Percentiles rank a stretch among this genome's conserved stretches.
Conservation (phyloP, 2,329 filamentous ascomycete species). For the Aspergillus transmontanensis region DNA sequence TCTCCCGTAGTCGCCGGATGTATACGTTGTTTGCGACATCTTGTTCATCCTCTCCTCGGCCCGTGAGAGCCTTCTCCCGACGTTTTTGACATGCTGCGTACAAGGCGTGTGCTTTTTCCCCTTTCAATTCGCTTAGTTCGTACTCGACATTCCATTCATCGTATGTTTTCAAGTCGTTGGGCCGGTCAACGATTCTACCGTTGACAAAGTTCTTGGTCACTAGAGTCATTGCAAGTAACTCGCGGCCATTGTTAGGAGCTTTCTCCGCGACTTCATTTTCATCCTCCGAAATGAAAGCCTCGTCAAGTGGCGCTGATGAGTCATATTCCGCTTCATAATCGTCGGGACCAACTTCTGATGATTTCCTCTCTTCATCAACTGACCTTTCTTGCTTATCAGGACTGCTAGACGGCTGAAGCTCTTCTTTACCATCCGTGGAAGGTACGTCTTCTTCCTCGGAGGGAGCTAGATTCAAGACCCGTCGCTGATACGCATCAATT, state of each 20-base stretch:
- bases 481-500: conserved; percentile 68
- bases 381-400: not conserved
- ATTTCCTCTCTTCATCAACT: not conserved
- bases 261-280: conserved; percentile 1
- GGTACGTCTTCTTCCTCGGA: conserved; percentile 14
- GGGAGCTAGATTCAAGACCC: conserved; percentile 40
- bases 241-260: conserved; percentile 11
- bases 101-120: conserved; percentile 49
- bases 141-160: conserved; percentile 78
- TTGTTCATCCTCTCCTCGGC: conserved; percentile 42
- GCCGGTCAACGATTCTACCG: conserved; percentile 63
- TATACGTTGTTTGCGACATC: conserved; percentile 51
- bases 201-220: conserved; percentile 74
- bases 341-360: not conserved
- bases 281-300: conserved; percentile 7
- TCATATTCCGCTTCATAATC: conserved; percentile 2
- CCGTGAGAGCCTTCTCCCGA: conserved; percentile 51
- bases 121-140: conserved; percentile 64
- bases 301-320: conserved; percentile 7
- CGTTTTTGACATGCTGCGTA: conserved; percentile 62
- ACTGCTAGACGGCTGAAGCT: not conserved
- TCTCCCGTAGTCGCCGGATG: conserved; percentile 33
- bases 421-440: not conserved
- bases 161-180: conserved; percentile 47
- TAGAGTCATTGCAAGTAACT: conserved; percentile 70